Evolutionary conservation across 495 filamentous ascomycete species (phyloP).

Genomic region (Penicillium nucicola): DNA sequence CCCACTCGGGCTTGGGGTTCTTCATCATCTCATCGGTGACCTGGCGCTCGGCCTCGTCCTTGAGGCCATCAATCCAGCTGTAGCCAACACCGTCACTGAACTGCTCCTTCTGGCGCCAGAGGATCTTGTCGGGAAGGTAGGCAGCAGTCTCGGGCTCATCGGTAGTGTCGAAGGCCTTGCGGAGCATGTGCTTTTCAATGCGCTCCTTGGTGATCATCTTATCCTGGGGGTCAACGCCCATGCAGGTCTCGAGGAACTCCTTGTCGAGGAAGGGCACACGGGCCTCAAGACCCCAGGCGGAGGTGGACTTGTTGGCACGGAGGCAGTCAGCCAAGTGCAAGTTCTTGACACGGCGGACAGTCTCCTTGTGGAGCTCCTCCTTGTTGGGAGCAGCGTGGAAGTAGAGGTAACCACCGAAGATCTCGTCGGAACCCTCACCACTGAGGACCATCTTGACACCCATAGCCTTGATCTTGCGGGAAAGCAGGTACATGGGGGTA

Average conservation of each 20-base stretch:
- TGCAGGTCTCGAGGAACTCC: conserved; percentile 82
- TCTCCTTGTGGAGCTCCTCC: conserved; percentile 90
- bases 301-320: conserved; percentile 97
- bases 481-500: conserved; percentile 96
- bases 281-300: conserved; percentile 98
- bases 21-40: conserved; percentile 96
- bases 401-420: conserved; percentile 98
- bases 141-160: conserved; percentile 74
- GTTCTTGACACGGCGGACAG: conserved; percentile 88
- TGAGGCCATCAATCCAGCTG: conserved; percentile 97
- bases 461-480: conserved; percentile 97
- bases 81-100: conserved; percentile 98
- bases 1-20: conserved; percentile 96
- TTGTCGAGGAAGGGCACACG: conserved; percentile 98
- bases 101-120: conserved; percentile 99
- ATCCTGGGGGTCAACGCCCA: conserved; percentile 89
- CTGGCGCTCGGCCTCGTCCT: conserved; percentile 83
- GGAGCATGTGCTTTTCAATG: conserved; percentile 96
- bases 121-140: conserved; percentile 90
- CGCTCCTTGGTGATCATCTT: conserved; percentile 91
- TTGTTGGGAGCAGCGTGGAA: conserved; percentile 92
- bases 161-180: conserved; percentile 93
- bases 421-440: conserved; percentile 95
- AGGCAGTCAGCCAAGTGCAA: conserved; percentile 93
- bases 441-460: conserved; percentile 99